Percentiles rank a stretch among this genome's conserved stretches.
These are phyloP conservation scores for Tolypocladium amazonense DNA, from an alignment of 2,329 filamentous ascomycete species.

Conservation along the genomic window DNA sequence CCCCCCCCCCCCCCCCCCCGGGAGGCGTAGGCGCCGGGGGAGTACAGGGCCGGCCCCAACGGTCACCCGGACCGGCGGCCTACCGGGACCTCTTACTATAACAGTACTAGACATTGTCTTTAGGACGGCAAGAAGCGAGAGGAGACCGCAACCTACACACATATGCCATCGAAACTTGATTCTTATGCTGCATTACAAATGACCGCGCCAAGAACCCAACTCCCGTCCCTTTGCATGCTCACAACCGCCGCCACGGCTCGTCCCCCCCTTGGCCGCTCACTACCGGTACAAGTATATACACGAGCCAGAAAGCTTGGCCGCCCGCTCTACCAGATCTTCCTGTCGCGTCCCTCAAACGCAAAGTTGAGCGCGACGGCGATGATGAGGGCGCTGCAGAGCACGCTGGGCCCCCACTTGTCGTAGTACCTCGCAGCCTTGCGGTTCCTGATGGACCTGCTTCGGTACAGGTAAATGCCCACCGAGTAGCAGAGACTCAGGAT, in stretches of 20 bases:
- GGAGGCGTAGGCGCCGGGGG: too few relatives aligned
- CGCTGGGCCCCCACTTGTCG: slow-evolving; percentile 74
- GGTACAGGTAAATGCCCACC: slow-evolving; percentile 76
- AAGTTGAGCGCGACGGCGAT: slow-evolving; percentile 71
- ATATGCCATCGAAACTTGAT: not conserved
- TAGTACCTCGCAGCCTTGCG: slow-evolving; percentile 84
- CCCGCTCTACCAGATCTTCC: slow-evolving; percentile 36
- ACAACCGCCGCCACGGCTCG: not conserved
- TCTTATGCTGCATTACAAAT: not conserved
- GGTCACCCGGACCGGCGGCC: too few relatives aligned
- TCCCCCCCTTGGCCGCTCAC: not conserved
- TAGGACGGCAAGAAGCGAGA: not conserved
- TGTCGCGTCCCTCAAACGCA: slow-evolving; percentile 59
- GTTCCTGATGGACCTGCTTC: slow-evolving; percentile 74
- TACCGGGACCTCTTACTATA: too few relatives aligned
- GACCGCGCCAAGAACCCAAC: not conserved
- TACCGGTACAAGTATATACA: not conserved
- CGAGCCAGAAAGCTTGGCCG: not conserved
- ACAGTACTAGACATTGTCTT: too few relatives aligned
- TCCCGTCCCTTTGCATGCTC: not conserved
- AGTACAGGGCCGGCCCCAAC: too few relatives aligned
- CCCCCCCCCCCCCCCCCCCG: too few relatives aligned
- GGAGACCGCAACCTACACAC: not conserved
- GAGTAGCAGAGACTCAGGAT: slow-evolving; percentile 72
- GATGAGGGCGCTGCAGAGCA: slow-evolving; percentile 65